These are phyloP conservation scores for Phytophthora ohioensis DNA, from an alignment of 352 stramenopile genomes.

Conservation along the genomic window DNA sequence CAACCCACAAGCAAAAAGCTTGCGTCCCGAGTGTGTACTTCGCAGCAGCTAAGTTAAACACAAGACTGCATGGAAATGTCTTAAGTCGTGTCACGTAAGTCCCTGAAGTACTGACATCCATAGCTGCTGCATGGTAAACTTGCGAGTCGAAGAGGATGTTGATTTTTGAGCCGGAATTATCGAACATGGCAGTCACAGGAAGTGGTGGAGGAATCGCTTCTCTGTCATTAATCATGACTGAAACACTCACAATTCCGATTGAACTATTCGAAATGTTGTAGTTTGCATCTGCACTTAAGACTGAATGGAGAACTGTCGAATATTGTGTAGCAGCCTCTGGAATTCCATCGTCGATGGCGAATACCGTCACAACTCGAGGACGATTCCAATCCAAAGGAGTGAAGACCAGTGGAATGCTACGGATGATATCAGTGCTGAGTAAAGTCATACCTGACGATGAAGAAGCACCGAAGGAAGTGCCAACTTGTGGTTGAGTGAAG, in stretches of 20 bases:
- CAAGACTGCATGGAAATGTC: slow-evolving; percentile 56
- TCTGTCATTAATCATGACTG: slow-evolving; percentile 68
- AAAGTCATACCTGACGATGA: slow-evolving; percentile 31
- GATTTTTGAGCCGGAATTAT: slow-evolving; percentile 60
- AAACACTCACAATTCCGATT: slow-evolving; percentile 48
- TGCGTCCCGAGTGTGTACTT: slow-evolving; percentile 52
- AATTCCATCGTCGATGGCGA: slow-evolving; percentile 71
- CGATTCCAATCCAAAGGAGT: slow-evolving; percentile 68
- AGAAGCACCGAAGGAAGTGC: slow-evolving; percentile 21
- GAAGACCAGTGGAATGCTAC: slow-evolving; percentile 62
- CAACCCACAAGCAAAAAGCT: slow-evolving; percentile 60
- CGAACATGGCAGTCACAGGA: slow-evolving; percentile 56
- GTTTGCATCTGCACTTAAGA: slow-evolving; percentile 54
- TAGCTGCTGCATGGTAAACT: slow-evolving; percentile 74
- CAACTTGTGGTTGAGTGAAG: slow-evolving; percentile 44
- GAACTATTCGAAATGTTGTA: slow-evolving; percentile 77
- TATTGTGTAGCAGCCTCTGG: slow-evolving; percentile 68
- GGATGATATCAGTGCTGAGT: slow-evolving; percentile 13
- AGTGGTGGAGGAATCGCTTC: slow-evolving; percentile 71
- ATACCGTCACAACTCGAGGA: slow-evolving; percentile 53
- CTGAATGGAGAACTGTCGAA: slow-evolving; percentile 51
- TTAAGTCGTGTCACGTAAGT: slow-evolving; percentile 47
- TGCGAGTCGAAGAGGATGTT: slow-evolving; percentile 69
- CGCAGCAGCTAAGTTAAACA: slow-evolving; percentile 50
- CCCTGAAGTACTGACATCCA: slow-evolving; percentile 46